These are phyloP conservation scores for Boechera retrofracta DNA, from an alignment of 345 rosid genomes.

Conservation along the genomic window DNA sequence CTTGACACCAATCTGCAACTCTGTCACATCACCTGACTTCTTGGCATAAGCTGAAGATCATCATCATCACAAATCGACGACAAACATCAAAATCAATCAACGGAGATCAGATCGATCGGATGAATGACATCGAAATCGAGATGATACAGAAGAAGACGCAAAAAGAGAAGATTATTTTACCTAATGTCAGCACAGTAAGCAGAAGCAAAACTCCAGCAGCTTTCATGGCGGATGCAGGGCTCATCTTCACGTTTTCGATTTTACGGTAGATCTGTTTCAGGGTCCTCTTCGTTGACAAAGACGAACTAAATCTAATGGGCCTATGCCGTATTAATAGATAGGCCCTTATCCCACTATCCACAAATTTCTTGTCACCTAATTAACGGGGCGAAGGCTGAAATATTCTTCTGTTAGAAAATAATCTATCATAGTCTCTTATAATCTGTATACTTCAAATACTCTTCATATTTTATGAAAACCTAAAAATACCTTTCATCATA, in stretches of 20 bases:
- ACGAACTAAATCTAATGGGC: slow-evolving; percentile 3
- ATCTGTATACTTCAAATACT: too few species aligned
- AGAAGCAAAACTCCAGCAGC: slow-evolving; percentile 44
- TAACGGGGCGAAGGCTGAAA: neutral
- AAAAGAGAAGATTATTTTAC: slow-evolving; percentile 21
- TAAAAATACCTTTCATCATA: too few species aligned
- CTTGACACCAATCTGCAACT: slow-evolving; percentile 95
- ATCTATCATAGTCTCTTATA: too few species aligned
- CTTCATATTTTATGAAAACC: too few species aligned
- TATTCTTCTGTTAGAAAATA: too few species aligned
- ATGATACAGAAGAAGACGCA: neutral
- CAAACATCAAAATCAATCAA: neutral
- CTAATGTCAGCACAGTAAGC: slow-evolving; percentile 45
- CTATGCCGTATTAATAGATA: neutral
- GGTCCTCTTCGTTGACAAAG: neutral
- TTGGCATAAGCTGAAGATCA: slow-evolving; percentile 60
- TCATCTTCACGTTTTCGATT: slow-evolving; percentile 29
- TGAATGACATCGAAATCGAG: neutral
- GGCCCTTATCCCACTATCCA: slow-evolving; percentile 20
- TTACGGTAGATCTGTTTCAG: slow-evolving; percentile 14
- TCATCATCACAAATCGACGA: slow-evolving; percentile 3
- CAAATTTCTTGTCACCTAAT: neutral
- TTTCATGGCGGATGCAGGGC: slow-evolving; percentile 42
- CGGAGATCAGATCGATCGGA: neutral
- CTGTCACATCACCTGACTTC: slow-evolving; percentile 76